phyloP scores from a whole-genome alignment of 306 rosid genomes.

The Acacia acuminata region DNA sequence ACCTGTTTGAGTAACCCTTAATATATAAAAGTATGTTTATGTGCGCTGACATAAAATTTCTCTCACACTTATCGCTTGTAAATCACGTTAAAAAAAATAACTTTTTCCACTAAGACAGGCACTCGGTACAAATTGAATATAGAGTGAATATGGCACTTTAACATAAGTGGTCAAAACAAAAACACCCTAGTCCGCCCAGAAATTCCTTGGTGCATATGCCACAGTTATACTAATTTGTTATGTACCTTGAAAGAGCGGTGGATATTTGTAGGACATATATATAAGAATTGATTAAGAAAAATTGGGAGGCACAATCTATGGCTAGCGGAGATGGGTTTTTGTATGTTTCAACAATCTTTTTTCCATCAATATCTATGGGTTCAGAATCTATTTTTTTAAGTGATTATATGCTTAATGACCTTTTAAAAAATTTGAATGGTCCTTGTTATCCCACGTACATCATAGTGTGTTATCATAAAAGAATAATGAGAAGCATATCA shows the following conservation, averaged over 20 bases:
- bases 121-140: too few species aligned
- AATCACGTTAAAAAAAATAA: too few species aligned
- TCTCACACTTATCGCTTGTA: too few species aligned
- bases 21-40: too few species aligned
- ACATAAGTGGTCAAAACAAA: neutral
- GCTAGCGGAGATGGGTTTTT: neutral
- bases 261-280: neutral
- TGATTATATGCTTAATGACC: constrained; percentile 4
- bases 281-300: neutral
- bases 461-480: neutral
- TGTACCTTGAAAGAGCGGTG: neutral
- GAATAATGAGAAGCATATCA: constrained; percentile 29
- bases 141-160: neutral
- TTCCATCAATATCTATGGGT: neutral
- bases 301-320: constrained; percentile 29
- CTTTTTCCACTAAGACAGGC: too few species aligned
- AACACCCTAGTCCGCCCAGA: neutral
- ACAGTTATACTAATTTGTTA: neutral
- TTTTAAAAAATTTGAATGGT: constrained; percentile 36
- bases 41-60: too few species aligned
- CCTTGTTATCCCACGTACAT: constrained; percentile 19
- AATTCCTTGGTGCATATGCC: neutral
- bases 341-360: neutral
- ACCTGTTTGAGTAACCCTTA: too few species aligned
- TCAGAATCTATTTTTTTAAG: neutral